Conservation (phyloP, 192 early-diverging fungal species). For the Podila verticillata region DNA sequence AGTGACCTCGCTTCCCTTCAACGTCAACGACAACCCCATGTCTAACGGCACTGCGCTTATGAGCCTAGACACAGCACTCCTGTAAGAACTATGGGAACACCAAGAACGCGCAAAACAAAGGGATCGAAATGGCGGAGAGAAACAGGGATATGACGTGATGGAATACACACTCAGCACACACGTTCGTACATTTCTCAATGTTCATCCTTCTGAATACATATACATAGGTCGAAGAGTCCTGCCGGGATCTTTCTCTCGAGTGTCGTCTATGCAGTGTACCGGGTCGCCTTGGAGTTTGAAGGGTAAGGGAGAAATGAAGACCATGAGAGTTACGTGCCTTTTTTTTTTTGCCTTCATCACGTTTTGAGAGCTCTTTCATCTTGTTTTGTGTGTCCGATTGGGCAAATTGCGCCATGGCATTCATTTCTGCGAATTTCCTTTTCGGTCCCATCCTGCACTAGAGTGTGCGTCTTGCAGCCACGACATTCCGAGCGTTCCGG, state of each 20-base stretch:
- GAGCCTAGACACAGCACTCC: constrained; percentile 81
- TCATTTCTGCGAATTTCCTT: too few relatives aligned
- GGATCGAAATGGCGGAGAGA: not conserved
- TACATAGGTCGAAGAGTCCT: constrained; percentile 61
- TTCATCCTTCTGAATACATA: too few relatives aligned
- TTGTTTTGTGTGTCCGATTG: too few relatives aligned
- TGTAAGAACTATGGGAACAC: constrained; percentile 52
- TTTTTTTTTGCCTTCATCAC: not conserved
- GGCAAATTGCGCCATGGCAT: too few relatives aligned
- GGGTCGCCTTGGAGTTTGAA: constrained; percentile 74
- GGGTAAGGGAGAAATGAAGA: constrained; percentile 59
- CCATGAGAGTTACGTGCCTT: not conserved
- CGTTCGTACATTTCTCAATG: too few relatives aligned
- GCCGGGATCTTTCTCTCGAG: constrained; percentile 72
- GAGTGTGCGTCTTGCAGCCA: too few relatives aligned
- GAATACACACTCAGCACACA: too few relatives aligned
- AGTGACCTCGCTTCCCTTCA: constrained; percentile 89
- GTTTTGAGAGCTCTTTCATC: too few relatives aligned
- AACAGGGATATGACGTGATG: too few relatives aligned
- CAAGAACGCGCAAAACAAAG: too few relatives aligned
- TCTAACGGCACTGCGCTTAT: constrained; percentile 84
- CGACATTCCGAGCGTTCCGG: too few relatives aligned
- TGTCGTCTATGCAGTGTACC: constrained; percentile 76
- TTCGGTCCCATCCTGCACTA: too few relatives aligned
- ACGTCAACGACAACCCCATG: constrained; percentile 88